A percentile compares a stretch with the other conserved stretches of the same genome.
These are phyloP conservation scores for Achlya hypogyna DNA, from an alignment of 352 stramenopile species.

Conservation along the genomic window DNA sequence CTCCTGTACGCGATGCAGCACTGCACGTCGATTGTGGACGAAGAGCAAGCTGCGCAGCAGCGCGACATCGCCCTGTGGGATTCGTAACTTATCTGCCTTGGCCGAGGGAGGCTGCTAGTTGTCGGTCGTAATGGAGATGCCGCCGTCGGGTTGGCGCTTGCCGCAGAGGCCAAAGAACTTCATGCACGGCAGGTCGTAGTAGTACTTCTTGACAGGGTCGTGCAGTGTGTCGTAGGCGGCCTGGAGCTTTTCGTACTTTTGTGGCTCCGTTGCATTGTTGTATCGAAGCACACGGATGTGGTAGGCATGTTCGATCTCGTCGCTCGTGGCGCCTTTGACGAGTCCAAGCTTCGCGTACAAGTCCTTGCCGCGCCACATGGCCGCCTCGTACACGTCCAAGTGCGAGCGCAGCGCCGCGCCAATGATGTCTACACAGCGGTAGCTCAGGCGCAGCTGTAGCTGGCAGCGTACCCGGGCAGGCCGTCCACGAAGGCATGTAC, in stretches of 20 bases:
- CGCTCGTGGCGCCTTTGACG: constrained; percentile 49
- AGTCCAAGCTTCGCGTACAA: constrained; percentile 74
- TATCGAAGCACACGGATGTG: constrained; percentile 74
- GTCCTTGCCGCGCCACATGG: constrained; percentile 66
- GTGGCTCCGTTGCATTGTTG: constrained; percentile 76
- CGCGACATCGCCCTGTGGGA: constrained; percentile 17
- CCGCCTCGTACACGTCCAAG: constrained; percentile 60
- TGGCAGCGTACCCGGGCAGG: constrained; percentile 27
- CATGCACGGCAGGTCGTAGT: constrained; percentile 73
- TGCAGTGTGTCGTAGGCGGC: constrained; percentile 69
- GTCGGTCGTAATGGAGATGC: constrained; percentile 66
- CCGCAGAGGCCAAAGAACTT: constrained; percentile 77
- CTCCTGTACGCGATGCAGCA: constrained; percentile 18
- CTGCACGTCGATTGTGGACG: constrained; percentile 20
- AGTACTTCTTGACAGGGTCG: constrained; percentile 77
- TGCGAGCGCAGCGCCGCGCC: constrained; percentile 37
- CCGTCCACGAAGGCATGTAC: constrained; percentile 64
- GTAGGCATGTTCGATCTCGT: constrained; percentile 74
- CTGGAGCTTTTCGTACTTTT: constrained; percentile 76
- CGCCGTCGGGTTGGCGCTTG: constrained; percentile 69
- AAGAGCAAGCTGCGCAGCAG: constrained; percentile 18
- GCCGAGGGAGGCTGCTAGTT: constrained; percentile 19
- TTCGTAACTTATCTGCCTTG: constrained; percentile 9
- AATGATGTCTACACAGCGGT: constrained; percentile 12
- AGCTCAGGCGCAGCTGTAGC: too few species aligned